phyloP scores from a whole-genome alignment of 2,329 filamentous ascomycete species.

The Alternaria arborescens region DNA sequence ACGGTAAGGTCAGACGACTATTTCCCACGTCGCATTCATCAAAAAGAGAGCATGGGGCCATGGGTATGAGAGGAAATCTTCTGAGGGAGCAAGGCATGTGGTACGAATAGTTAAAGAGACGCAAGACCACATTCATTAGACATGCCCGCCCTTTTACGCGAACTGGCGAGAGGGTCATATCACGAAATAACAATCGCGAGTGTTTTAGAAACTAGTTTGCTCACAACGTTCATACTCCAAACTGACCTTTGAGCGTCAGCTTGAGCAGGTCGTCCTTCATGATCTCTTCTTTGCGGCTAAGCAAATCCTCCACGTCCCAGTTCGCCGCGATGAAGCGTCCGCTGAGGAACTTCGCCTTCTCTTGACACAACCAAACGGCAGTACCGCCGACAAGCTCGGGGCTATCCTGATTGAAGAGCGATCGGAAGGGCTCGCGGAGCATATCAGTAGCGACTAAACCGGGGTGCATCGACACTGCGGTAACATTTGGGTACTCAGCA shows the following conservation, averaged over 20 bases:
- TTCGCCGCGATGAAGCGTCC: slow-evolving; percentile 37
- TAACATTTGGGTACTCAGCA: slow-evolving; percentile 25
- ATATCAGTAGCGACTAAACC: slow-evolving; percentile 28
- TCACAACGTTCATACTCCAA: too few relatives aligned
- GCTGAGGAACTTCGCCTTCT: slow-evolving; percentile 38
- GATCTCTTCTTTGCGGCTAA: slow-evolving; percentile 29
- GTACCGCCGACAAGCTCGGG: slow-evolving; percentile 41
- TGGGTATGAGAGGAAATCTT: too few relatives aligned
- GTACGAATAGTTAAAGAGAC: too few relatives aligned
- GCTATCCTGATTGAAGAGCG: slow-evolving; percentile 28
- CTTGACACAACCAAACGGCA: slow-evolving; percentile 34
- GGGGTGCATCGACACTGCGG: slow-evolving; percentile 26
- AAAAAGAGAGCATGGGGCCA: too few relatives aligned
- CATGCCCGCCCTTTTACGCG: too few relatives aligned
- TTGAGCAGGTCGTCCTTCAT: slow-evolving; percentile 23
- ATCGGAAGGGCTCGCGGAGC: slow-evolving; percentile 22
- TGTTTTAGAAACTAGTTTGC: too few relatives aligned
- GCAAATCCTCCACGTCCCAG: slow-evolving; percentile 45
- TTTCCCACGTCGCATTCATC: too few relatives aligned
- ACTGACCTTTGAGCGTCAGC: slow-evolving; percentile 23
- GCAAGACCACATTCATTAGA: too few relatives aligned
- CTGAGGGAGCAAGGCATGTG: too few relatives aligned
- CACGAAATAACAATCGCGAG: too few relatives aligned
- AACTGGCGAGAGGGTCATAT: too few relatives aligned
- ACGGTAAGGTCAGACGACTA: too few relatives aligned